These are phyloP conservation scores for Zymoseptoria pseudotritici DNA, from an alignment of 2,329 filamentous ascomycete species.

Conservation along the genomic window DNA sequence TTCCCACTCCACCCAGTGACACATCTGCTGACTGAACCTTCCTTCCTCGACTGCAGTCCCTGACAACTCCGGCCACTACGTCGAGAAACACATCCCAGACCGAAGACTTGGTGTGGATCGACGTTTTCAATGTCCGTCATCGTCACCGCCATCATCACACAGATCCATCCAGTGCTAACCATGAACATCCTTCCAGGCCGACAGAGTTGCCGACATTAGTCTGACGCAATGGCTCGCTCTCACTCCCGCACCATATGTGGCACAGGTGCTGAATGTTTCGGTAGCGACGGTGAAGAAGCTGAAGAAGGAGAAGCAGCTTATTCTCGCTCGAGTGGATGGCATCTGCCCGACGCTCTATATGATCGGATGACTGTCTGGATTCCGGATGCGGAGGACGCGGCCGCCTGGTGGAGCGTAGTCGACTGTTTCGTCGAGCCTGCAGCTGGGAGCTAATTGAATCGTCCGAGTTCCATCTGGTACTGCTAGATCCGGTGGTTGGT, in stretches of 20 bases:
- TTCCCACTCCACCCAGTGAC: background rate
- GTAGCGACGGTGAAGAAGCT: background rate
- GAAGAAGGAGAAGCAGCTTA: slow-evolving; percentile 3
- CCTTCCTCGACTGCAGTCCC: slow-evolving; percentile 44
- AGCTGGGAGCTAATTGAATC: no score
- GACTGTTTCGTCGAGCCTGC: no score
- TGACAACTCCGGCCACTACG: slow-evolving; percentile 59
- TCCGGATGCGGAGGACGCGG: no score
- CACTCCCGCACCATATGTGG: slow-evolving; percentile 55
- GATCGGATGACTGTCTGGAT: no score
- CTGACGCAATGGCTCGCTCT: slow-evolving; percentile 62
- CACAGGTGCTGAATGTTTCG: background rate
- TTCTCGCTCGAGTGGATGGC: background rate
- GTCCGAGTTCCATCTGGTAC: no score
- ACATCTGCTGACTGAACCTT: background rate
- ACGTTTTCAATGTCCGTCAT: slow-evolving; percentile 51
- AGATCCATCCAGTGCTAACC: background rate
- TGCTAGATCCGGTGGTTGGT: no score
- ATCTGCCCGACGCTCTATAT: background rate
- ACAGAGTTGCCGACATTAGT: slow-evolving; percentile 58
- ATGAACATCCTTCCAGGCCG: slow-evolving; percentile 32
- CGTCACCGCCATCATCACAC: background rate
- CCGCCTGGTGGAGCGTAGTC: no score
- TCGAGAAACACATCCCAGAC: slow-evolving; percentile 60
- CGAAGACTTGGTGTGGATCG: slow-evolving; percentile 59